These are phyloP conservation scores for Hawksworthiomyces lignivorus DNA, from an alignment of 2,329 filamentous ascomycete species.

Conservation along the genomic window DNA sequence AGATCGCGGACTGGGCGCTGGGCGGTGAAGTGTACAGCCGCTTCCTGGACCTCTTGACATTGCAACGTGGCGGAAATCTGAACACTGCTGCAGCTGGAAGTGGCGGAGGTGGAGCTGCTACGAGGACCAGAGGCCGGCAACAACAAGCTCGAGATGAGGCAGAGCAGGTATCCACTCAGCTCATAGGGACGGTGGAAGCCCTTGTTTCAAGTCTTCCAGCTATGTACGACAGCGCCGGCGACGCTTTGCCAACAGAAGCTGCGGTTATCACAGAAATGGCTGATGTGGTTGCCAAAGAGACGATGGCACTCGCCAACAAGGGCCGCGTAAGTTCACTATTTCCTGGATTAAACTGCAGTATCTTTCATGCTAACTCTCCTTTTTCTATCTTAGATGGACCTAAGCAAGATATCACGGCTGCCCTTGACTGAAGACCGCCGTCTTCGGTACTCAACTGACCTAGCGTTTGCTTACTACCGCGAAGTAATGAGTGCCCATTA, in stretches of 20 bases:
- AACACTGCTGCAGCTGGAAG: conserved; percentile 25
- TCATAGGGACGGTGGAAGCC: conserved; percentile 40
- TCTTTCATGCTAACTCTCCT: no score
- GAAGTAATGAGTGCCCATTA: conserved; percentile 46
- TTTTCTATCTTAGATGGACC: conserved; percentile 36
- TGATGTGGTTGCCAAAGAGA: conserved; percentile 59
- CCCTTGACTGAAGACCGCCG: conserved; percentile 67
- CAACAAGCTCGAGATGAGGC: conserved; percentile 12
- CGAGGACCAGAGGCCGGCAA: conserved; percentile 14
- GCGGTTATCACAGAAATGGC: conserved; percentile 81
- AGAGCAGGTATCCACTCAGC: conserved; percentile 23
- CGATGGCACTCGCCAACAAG: conserved; percentile 46
- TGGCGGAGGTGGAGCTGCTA: conserved; percentile 16
- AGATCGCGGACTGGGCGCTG: conserved; percentile 64
- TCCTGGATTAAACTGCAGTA: conserved; percentile 17
- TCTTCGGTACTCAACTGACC: conserved; percentile 60
- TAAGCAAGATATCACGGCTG: conserved; percentile 46
- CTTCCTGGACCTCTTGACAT: conserved; percentile 46
- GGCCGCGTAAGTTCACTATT: conserved; percentile 42
- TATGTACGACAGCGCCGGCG: conserved; percentile 37
- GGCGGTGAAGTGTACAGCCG: conserved; percentile 73
- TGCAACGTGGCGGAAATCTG: conserved; percentile 26
- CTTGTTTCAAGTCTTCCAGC: conserved; percentile 49
- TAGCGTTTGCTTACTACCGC: conserved; percentile 62
- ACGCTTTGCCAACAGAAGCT: conserved; percentile 42